phyloP scores from a whole-genome alignment of 495 filamentous ascomycete genomes.

The Hypomontagnella submonticulosa region DNA sequence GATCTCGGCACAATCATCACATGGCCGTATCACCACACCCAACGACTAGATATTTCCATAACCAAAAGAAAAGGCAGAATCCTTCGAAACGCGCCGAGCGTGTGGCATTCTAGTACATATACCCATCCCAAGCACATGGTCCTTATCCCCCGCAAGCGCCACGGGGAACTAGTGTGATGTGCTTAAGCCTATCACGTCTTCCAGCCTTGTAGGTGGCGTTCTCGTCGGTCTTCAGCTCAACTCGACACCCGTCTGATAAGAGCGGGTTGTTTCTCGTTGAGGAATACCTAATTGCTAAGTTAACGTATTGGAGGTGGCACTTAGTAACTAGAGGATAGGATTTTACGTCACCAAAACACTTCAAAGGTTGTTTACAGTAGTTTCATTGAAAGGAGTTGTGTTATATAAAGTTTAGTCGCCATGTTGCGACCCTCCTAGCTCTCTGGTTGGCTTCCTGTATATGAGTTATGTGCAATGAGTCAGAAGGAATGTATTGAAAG shows the following conservation, averaged over 20 bases:
- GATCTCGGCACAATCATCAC: too few species aligned
- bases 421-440: too few species aligned
- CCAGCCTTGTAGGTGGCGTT: conserved; percentile 18
- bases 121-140: background rate
- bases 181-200: conserved; percentile 8
- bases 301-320: background rate
- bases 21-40: too few species aligned
- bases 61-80: too few species aligned
- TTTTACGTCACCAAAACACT: conserved; percentile 28
- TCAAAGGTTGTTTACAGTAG: background rate
- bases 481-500: too few species aligned
- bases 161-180: conserved; percentile 31
- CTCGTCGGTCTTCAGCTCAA: conserved; percentile 26
- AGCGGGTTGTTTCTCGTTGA: background rate
- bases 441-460: too few species aligned
- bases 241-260: background rate
- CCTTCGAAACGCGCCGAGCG: too few species aligned
- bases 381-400: too few species aligned
- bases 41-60: too few species aligned
- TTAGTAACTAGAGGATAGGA: background rate
- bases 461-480: too few species aligned
- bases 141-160: conserved; percentile 22
- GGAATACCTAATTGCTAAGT: background rate
- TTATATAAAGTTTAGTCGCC: too few species aligned
- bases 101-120: too few species aligned